These are phyloP conservation scores for Hypomyces perniciosus DNA, from an alignment of 2,329 filamentous ascomycete genomes.

Conservation along the genomic window DNA sequence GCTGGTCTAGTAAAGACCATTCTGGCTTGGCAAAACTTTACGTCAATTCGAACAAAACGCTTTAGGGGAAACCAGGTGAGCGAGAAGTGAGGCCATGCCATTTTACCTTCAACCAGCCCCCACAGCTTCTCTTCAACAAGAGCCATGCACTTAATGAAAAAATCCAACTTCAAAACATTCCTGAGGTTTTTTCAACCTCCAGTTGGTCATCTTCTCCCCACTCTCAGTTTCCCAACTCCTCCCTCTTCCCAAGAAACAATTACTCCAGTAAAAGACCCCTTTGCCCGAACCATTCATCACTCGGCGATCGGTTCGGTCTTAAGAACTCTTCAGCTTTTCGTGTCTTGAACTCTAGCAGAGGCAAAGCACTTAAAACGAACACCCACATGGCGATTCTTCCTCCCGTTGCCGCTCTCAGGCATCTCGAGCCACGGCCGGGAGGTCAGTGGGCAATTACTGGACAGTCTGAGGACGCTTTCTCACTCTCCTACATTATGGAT, in stretches of 20 bases:
- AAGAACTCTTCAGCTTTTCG: too few species aligned
- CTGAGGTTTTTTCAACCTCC: background rate
- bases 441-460: conserved; percentile 14
- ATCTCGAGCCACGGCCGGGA: conserved; percentile 14
- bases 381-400: conserved; percentile 5
- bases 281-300: too few species aligned
- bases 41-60: background rate
- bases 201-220: background rate
- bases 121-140: background rate
- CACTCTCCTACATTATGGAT: conserved; percentile 11
- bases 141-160: too few species aligned
- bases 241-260: too few species aligned
- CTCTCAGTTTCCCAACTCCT: background rate
- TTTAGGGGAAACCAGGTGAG: conserved; percentile 1
- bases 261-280: too few species aligned
- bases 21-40: background rate
- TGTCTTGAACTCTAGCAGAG: too few species aligned
- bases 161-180: background rate
- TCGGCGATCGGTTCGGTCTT: too few species aligned
- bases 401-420: conserved; percentile 11
- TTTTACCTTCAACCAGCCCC: background rate
- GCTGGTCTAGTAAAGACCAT: background rate
- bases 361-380: background rate
- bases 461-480: conserved; percentile 10
- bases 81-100: conserved; percentile 1